Evolutionary conservation across 768 basidiomycete species (phyloP).

Genomic region (Thelephora aurantiotincta): DNA sequence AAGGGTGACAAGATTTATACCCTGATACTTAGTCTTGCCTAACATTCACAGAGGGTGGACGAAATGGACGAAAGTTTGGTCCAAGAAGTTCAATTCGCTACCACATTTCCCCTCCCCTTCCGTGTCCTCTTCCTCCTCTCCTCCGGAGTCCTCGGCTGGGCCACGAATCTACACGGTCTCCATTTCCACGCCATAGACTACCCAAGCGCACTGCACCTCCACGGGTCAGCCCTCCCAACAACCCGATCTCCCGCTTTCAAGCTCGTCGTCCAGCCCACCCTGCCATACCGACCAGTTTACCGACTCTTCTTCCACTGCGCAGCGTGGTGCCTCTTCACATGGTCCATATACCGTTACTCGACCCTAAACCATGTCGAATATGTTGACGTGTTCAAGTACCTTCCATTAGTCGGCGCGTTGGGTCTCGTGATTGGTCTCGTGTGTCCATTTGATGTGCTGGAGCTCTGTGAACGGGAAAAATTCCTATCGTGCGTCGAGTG

Average conservation of each 20-base stretch:
- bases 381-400: constrained; percentile 65
- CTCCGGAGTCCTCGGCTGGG: constrained; percentile 81
- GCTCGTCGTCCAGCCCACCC: constrained; percentile 22
- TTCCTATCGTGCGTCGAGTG: constrained; percentile 52
- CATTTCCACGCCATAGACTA: constrained; percentile 63
- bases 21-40: too few species aligned
- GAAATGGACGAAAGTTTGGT: constrained; percentile 19
- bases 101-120: constrained; percentile 79
- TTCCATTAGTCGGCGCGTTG: constrained; percentile 57
- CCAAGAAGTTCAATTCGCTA: constrained; percentile 33
- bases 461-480: constrained; percentile 59
- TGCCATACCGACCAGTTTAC: constrained; percentile 51
- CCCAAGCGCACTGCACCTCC: constrained; percentile 44
- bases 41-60: constrained; percentile 1
- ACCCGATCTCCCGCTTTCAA: constrained; percentile 16
- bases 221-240: constrained; percentile 13
- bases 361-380: constrained; percentile 41
- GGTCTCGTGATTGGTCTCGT: constrained; percentile 41
- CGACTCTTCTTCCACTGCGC: constrained; percentile 48
- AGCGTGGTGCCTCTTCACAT: constrained; percentile 46
- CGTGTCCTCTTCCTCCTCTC: constrained; percentile 74
- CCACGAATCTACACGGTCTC: constrained; percentile 82
- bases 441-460: constrained; percentile 52
- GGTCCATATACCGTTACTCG: constrained; percentile 50
- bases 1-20: too few species aligned